Base-by-base conservation (phyloP, 2,329 filamentous ascomycete species). In the Massarina eburnea region DNA sequence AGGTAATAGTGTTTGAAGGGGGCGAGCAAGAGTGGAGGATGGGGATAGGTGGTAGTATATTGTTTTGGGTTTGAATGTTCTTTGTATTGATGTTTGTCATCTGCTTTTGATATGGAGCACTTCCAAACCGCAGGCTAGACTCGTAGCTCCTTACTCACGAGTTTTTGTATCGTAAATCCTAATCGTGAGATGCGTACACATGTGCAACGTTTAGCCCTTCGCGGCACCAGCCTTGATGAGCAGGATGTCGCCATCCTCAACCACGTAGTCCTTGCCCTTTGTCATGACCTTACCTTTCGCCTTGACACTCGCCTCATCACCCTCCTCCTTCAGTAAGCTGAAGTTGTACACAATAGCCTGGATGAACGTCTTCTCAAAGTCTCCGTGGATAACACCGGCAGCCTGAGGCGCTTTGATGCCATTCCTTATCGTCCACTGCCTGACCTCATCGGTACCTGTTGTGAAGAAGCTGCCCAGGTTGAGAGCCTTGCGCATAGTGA, bases 321-420 rank as follows among this genome's bases (percentile, higher is more conserved):
- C 92, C 39, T 88, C 77, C 74, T 97, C 94, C 76, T 86, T 90
- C 43, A 99, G 77, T 2, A 80, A 75, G 20, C 70, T 78, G 75
- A 84, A 99, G 77, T 96, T 97, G 77, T 95, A 97, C 22, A 96
- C 91, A 54, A 99, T 81, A 53, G 81, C 88, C 76, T 99, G 95
- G 63, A 99, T 99, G 71, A 99, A 99, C 0, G 95, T 99, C 85
- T 99, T 99, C 75, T 99, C 94, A 58, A 99, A 97, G 71, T 99
- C 94, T 58, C 86, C 89, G 76, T 99, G 94, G 59, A 99, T 99
- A 53, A 99, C 94, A 80, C 94, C 94, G 29, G 94, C 94, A 37
- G 94, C 94, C 67, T 95, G 88, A 15, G 94, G 94, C n/a, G 94
- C 94, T 79, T 99, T 99, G 68, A 87, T 96, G 61, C 91, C 91